Evolutionary conservation across 441 rosid species (phyloP), one percentile per base, ranked within the genome.

Genomic region (Cnidoscolus chayamansa): DNA sequence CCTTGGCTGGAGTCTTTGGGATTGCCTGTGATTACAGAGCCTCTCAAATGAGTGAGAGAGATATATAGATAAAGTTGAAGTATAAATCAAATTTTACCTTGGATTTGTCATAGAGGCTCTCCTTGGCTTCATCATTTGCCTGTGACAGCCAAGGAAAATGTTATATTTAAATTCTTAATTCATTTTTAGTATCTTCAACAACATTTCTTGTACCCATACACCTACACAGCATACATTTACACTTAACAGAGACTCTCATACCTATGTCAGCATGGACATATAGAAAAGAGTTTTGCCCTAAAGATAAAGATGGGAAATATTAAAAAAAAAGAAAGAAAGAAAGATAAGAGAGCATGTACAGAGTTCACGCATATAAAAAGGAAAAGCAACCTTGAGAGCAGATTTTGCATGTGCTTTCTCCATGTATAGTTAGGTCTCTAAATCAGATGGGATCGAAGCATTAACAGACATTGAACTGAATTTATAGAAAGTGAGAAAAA

Each of bases 321-420:
- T 25, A 25, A 25, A 25, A 25, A 25, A 25, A 25, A 25, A 25
- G n/a, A n/a, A n/a, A n/a, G 25, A 25, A 25, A 25, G 25, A 25
- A 25, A 25, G 25, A 25, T 25, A 25, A 25, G 25, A 25, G 25
- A 25, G 25, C 25, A 25, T 25, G 25, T 25, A 25, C 2, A 35
- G 5, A 35, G 40, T 35, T 35, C 4, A 35, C 1, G 4, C 3
- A 35, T 4, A 35, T 35, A 35, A 35, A 35, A 35, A 35, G 5
- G 40, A 35, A 8, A n/a, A 19, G 7, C 0, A 25, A 66, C 94
- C 93, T 88, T 86, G 15, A 84, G 79, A 63, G 93, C 80, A 73
- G 93, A 80, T 70, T 85, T 86, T 60, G 93, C 65, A 72, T 73
- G 68, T 78, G 89, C 75, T 79, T 83, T 88, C 85, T 89, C 92